Base-by-base conservation (phyloP, 2,329 filamentous ascomycete species). In the Sporothrix euskadiensis region DNA sequence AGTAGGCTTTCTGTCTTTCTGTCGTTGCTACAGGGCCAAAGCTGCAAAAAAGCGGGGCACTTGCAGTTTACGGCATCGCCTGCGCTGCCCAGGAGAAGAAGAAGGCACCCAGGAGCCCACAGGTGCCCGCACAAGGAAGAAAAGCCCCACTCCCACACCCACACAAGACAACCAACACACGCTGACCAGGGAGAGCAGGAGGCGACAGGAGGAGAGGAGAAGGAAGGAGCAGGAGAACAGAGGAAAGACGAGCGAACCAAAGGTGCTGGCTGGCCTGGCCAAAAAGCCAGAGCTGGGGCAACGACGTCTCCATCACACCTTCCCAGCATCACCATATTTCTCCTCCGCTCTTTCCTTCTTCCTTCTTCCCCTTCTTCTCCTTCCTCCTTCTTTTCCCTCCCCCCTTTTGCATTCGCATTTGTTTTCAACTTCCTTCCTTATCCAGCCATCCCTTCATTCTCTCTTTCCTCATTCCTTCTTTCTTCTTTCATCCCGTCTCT, bases 271-370 rank as follows among this genome's bases (percentile, higher is more conserved):
- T 26, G 26, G 26, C 26, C 26, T 26, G 26, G 26, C 39, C 49
- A 63, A 65, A 69, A 66, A 61, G 22, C 47, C 41, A 71, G 71
- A 72, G 73, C 74, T 74, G 74, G 74, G 74, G 74, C 73, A 75
- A 73, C 74, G 66, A 73, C 69, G 44, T 74, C 68, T 74, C 74
- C 72, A 72, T 54, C 71, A 68, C 56, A 52, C 63, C 74, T 69
- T 54, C 63, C 61, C 57, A 69, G 47, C 57, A 71, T 54, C 72
- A 70, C 74, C 74, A 73, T 75, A 72, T 73, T 74, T 73, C 70
- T 59, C 71, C 73, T 74, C 30, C 61, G 66, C 66, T 63, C 63
- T 59, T 69, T 49, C 52, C 19, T 59, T 73, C 72, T 44, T 49
- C 49, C 52, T 73, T 56, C 44, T 22, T 69, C 52, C 63, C 35